These are phyloP conservation scores for Rubroboletus satanas DNA, from an alignment of 768 basidiomycete genomes.

Conservation along the genomic window DNA sequence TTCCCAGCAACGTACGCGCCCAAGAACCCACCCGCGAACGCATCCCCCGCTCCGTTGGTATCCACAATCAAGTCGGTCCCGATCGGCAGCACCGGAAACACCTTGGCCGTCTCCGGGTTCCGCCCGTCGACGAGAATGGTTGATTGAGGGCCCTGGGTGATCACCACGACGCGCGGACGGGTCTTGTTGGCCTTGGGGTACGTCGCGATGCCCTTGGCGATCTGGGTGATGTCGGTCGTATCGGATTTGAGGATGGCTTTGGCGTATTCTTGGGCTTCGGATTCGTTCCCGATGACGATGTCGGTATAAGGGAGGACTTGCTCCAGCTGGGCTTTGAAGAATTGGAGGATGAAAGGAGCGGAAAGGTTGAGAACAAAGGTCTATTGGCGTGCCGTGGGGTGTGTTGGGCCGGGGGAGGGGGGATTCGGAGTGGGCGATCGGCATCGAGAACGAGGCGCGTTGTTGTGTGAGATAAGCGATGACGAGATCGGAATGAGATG, in stretches of 20 bases:
- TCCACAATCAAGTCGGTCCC: conserved; percentile 73
- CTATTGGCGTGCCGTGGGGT: conserved; percentile 34
- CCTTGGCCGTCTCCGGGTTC: conserved; percentile 48
- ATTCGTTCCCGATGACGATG: conserved; percentile 93
- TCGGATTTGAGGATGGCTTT: conserved; percentile 63
- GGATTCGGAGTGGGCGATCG: neutral
- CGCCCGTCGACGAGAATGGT: conserved; percentile 72
- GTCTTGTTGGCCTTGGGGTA: conserved; percentile 79
- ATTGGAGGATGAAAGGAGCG: conserved; percentile 95
- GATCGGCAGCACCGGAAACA: conserved; percentile 57
- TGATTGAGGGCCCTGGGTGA: conserved; percentile 84
- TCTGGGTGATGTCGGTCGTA: conserved; percentile 57
- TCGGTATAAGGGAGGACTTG: conserved; percentile 82
- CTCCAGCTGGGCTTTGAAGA: conserved; percentile 81
- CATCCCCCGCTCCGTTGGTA: conserved; percentile 97
- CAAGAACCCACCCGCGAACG: conserved; percentile 94
- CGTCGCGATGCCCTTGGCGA: conserved; percentile 74
- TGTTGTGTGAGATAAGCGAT: neutral
- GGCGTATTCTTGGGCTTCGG: conserved; percentile 88
- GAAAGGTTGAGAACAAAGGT: conserved; percentile 91
- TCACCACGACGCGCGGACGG: conserved; percentile 76
- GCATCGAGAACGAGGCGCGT: neutral
- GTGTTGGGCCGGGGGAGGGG: no score
- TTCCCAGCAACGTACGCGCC: conserved; percentile 82
- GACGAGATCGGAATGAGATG: neutral